phyloP scores from a whole-genome alignment of 1,139 yeast genomes.

The Saccharomycopsis hybrid region DNA sequence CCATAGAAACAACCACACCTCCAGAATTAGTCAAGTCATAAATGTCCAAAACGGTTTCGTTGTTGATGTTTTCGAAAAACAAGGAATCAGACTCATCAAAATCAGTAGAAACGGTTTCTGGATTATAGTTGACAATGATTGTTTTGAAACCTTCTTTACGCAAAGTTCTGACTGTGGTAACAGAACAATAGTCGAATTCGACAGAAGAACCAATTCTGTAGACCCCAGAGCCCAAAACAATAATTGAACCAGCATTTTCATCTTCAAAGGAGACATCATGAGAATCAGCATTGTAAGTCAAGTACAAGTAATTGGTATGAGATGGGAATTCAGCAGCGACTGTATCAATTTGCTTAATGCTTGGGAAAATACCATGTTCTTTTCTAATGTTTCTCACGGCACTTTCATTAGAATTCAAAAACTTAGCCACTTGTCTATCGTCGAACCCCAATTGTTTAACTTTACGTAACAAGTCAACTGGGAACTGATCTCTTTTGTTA shows the following conservation, averaged over 20 bases:
- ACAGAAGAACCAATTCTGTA: slow-evolving; percentile 93
- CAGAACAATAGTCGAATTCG: slow-evolving; percentile 96
- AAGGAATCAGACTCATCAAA: slow-evolving; percentile 97
- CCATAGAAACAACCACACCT: slow-evolving; percentile 96
- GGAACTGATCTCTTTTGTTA: slow-evolving; percentile 49
- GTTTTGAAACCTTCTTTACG: slow-evolving; percentile 86
- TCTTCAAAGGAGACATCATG: slow-evolving; percentile 72
- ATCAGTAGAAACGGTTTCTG: slow-evolving; percentile 97
- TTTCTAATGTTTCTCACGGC: slow-evolving; percentile 88
- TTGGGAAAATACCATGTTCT: slow-evolving; percentile 83
- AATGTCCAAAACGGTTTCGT: slow-evolving; percentile 93
- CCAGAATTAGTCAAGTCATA: slow-evolving; percentile 86
- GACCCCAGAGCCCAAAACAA: slow-evolving; percentile 92
- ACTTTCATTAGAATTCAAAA: slow-evolving; percentile 84
- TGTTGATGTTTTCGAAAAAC: slow-evolving; percentile 90
- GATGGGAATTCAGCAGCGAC: slow-evolving; percentile 99
- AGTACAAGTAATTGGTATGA: slow-evolving; percentile 86
- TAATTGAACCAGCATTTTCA: slow-evolving; percentile 62
- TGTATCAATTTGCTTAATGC: slow-evolving; percentile 95
- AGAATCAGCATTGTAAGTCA: slow-evolving; percentile 90
- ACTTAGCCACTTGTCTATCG: slow-evolving; percentile 93
- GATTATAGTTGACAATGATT: slow-evolving; percentile 95
- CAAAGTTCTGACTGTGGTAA: slow-evolving; percentile 88
- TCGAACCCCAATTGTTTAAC: slow-evolving; percentile 97
- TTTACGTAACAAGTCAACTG: slow-evolving; percentile 57